A percentile compares a stretch with the other conserved stretches of the same genome.
Conservation (phyloP, 371 early-diverging fungal species). For the Haplosporangium sp. region DNA sequence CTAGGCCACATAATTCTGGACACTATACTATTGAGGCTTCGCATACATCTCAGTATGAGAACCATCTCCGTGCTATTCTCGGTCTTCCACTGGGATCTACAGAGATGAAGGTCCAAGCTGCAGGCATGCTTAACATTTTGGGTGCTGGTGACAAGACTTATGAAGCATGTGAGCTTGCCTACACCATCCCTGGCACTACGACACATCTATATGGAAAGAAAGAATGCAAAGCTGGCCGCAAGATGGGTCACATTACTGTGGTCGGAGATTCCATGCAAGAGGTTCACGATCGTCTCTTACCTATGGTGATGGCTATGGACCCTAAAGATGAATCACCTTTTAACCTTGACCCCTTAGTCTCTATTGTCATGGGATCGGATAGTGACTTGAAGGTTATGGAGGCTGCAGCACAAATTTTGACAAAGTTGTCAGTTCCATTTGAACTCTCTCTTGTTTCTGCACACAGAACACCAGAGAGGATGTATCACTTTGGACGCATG, state of each 20-base stretch:
- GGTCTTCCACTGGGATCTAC: conserved; percentile 95
- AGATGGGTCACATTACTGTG: conserved; percentile 97
- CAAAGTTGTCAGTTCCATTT: conserved; percentile 60
- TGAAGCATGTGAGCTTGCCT: conserved; percentile 75
- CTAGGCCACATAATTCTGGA: conserved; percentile 98
- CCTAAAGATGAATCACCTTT: conserved; percentile 61
- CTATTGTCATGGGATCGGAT: conserved; percentile 95
- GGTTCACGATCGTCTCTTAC: conserved; percentile 70
- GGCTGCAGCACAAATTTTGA: conserved; percentile 87
- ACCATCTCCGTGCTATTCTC: conserved; percentile 94
- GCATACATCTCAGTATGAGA: conserved; percentile 96
- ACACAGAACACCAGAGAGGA: conserved; percentile 93
- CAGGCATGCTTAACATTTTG: conserved; percentile 95
- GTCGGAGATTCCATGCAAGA: conserved; percentile 86
- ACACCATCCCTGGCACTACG: conserved; percentile 85
- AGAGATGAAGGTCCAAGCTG: conserved; percentile 88
- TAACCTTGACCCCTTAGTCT: conserved; percentile 81
- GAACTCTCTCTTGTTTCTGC: conserved; percentile 59
- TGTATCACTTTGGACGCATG: conserved; percentile 90
- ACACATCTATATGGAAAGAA: conserved; percentile 95
- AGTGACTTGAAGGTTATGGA: conserved; percentile 96
- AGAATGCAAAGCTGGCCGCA: conserved; percentile 88
- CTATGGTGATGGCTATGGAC: conserved; percentile 74
- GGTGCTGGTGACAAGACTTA: conserved; percentile 77
- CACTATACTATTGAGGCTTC: conserved; percentile 98